Evolutionary conservation across 2,329 filamentous ascomycete species (phyloP), one percentile per base, ranked within the genome.

Genomic region (Fusarium sp.): DNA sequence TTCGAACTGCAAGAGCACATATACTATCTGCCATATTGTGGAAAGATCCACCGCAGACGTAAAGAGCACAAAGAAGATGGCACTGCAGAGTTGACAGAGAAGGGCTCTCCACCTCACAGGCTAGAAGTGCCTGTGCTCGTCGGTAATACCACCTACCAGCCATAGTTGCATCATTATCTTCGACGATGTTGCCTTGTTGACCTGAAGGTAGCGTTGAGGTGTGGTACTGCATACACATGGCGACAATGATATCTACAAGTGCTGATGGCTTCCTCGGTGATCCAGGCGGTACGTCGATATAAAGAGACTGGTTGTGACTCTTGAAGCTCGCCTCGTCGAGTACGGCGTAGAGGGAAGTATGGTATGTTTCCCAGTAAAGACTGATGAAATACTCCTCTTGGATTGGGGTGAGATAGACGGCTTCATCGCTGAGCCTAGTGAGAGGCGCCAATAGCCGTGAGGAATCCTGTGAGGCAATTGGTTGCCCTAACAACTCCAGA

Each of bases 151-250:
- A 64, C 6, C 61, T 15, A 1, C 61, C 61, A 9, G 61, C 61
- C 14, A 64, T 28, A 0, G 61, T 64, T 4, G 61, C 50, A 5
- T 64, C 61, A 4, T 64, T 31, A 4, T 57, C 61, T 36, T 64
- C 61, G 6, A 64, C 38, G 2, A 64, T 50, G 2, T 28, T 57
- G 6, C 38, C 46, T 3, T 40, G 45, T 3, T 64, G 39, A 0
- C 26, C 15, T 1, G 19, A 22, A 2, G 59, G 51, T 1, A 26
- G 22, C 1, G 58, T 26, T 1, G 59, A 64, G 1, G 46, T 19
- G 15, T 50, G 51, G 7, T 64, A 64, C 1, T 64, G 61, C 59
- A 64, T 64, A 1, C 61, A 64, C 61, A 64, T 64, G 1, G 61
- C 61, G 4, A 64, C 31, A 10, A 64, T 64, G 15, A 64, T 64